Conservation (phyloP, 148 eudicot genomes). For the Nepenthes gracilis region DNA sequence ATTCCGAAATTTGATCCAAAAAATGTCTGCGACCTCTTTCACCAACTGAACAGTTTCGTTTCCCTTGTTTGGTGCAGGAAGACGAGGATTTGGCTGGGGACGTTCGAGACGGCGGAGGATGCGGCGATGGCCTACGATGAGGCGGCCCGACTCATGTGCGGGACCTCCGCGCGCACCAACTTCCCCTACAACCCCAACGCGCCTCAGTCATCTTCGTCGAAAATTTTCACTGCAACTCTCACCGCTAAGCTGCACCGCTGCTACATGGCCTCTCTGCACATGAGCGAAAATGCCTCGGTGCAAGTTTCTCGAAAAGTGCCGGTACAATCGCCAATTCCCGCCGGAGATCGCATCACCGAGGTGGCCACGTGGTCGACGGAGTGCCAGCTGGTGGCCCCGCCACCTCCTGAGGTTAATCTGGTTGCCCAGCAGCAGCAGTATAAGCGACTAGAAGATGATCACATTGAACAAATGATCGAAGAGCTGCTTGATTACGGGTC, state of each 20-base stretch:
- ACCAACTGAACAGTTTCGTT: constrained; percentile 5
- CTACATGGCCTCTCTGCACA: constrained; percentile 62
- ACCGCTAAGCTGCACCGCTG: constrained; percentile 74
- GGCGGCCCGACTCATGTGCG: constrained; percentile 80
- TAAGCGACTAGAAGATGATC: constrained; percentile 52
- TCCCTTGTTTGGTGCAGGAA: constrained; percentile 29
- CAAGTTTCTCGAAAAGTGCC: constrained; percentile 3
- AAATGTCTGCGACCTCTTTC: neutral
- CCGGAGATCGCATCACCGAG: constrained; percentile 1
- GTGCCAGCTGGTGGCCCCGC: constrained; percentile 6
- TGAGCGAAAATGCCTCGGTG: constrained; percentile 26
- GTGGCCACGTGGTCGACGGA: constrained; percentile 8
- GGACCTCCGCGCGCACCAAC: constrained; percentile 62
- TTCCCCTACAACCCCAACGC: constrained; percentile 66
- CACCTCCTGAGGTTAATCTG: constrained; percentile 7
- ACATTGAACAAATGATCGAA: constrained; percentile 87
- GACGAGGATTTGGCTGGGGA: constrained; percentile 78
- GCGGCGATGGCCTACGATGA: constrained; percentile 80
- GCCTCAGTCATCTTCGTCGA: constrained; percentile 35
- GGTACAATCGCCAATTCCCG: neutral
- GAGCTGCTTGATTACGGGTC: constrained; percentile 72
- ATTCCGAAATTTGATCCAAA: neutral
- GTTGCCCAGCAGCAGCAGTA: constrained; percentile 14
- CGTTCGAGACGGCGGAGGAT: constrained; percentile 75
- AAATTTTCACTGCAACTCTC: constrained; percentile 56